Conservation (phyloP, 2,329 filamentous ascomycete genomes). For the Colletotrichum sidae region DNA sequence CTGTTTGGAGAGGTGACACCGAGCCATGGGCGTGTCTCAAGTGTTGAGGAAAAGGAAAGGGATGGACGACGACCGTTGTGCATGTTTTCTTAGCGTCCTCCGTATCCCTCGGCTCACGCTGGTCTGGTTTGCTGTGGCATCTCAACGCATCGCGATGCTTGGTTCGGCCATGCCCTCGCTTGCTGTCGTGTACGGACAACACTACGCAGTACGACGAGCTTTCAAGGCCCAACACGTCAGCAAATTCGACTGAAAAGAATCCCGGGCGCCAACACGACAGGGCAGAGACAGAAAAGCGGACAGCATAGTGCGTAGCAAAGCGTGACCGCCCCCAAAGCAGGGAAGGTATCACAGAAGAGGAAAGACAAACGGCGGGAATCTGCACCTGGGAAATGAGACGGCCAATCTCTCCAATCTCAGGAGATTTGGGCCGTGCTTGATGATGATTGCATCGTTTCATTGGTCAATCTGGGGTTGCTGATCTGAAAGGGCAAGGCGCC, state of each 20-base stretch:
- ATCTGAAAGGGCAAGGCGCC: neutral
- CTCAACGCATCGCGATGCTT: neutral
- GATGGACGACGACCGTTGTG: constrained; percentile 19
- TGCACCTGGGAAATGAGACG: constrained; percentile 33
- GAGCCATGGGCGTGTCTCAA: constrained; percentile 26
- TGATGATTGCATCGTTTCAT: neutral
- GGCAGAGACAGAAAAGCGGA: too few species aligned
- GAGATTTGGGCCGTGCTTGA: constrained; percentile 23
- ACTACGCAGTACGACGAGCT: too few species aligned
- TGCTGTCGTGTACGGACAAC: too few species aligned
- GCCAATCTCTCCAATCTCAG: constrained; percentile 26
- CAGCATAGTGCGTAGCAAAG: neutral
- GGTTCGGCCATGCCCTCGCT: neutral
- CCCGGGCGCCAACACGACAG: too few species aligned
- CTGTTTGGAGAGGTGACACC: constrained; percentile 31
- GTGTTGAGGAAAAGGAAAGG: constrained; percentile 20
- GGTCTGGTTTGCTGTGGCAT: neutral
- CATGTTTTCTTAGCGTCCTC: constrained; percentile 15
- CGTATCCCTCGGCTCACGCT: neutral
- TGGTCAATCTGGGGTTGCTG: neutral
- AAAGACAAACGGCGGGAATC: constrained; percentile 33
- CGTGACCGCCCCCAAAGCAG: constrained; percentile 20
- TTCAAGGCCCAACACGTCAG: too few species aligned
- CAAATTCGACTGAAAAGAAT: neutral
- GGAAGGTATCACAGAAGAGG: constrained; percentile 30